These are phyloP conservation scores for Escallonia herrerae DNA, from an alignment of 129 eudicot genomes.

Conservation along the genomic window DNA sequence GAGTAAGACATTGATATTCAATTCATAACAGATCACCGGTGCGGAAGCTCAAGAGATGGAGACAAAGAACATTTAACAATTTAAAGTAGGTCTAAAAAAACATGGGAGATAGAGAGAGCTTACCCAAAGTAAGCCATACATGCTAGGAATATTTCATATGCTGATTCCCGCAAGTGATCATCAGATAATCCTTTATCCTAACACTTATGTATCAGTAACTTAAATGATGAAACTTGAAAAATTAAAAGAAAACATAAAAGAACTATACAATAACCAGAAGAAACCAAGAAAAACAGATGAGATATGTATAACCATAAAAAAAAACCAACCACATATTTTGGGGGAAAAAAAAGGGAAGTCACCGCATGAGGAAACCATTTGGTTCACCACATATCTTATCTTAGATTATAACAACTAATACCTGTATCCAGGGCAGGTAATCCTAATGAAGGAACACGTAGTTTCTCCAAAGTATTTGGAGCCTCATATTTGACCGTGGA, in stretches of 20 bases:
- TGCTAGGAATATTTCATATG: conserved; percentile 74
- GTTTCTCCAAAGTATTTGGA: conserved; percentile 24
- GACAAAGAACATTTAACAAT: neutral
- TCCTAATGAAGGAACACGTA: conserved; percentile 45
- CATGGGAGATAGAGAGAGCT: conserved; percentile 8
- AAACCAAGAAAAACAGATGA: too few species aligned
- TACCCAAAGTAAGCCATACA: conserved; percentile 85
- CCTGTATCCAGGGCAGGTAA: conserved; percentile 83
- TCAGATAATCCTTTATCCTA: conserved; percentile 93
- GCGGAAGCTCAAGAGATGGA: conserved; percentile 1
- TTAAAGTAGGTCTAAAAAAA: neutral
- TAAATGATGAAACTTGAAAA: conserved; percentile 27
- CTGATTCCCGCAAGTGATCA: conserved; percentile 96
- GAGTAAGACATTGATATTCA: neutral
- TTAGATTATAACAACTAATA: conserved; percentile 24
- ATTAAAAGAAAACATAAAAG: conserved; percentile 3
- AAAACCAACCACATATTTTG: too few species aligned
- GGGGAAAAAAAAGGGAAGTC: too few species aligned
- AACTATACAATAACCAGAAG: too few species aligned
- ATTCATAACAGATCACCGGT: neutral
- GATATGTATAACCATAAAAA: too few species aligned
- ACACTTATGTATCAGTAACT: conserved; percentile 73
- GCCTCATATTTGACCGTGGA: conserved; percentile 18
- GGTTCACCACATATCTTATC: conserved; percentile 8
- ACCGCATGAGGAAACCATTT: neutral